Evolutionary conservation across 2,329 filamentous ascomycete species (phyloP).

Genomic region (Aspergillus arachidicola): DNA sequence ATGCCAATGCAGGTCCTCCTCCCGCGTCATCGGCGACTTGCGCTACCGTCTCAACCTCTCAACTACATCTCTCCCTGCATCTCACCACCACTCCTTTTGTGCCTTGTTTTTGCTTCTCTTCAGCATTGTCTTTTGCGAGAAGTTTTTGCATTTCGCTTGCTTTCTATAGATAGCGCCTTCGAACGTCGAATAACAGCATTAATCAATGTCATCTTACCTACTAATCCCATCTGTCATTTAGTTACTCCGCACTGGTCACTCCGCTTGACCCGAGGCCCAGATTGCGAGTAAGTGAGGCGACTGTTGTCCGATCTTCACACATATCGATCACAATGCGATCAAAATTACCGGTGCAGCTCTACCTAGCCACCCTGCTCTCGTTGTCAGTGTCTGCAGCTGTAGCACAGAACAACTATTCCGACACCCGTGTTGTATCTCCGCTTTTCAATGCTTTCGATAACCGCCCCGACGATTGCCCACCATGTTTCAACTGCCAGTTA

Average conservation of each 20-base stretch:
- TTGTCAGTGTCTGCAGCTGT: slow-evolving; percentile 22
- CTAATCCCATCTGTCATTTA: background rate
- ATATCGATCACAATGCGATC: slow-evolving; percentile 31
- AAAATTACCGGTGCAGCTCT: slow-evolving; percentile 24
- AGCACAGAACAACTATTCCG: slow-evolving; percentile 57
- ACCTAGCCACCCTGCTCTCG: slow-evolving; percentile 30
- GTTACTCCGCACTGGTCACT: slow-evolving; percentile 7
- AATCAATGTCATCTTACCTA: slow-evolving; percentile 2
- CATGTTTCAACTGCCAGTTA: slow-evolving; percentile 95
- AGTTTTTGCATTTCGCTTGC: background rate
- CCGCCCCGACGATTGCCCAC: slow-evolving; percentile 57
- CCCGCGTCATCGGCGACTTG: slow-evolving; percentile 33
- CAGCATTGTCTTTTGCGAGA: background rate
- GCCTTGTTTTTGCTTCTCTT: background rate
- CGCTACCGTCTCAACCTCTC: slow-evolving; percentile 20
- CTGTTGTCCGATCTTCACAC: background rate
- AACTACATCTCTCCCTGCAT: slow-evolving; percentile 19
- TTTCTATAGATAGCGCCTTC: slow-evolving; percentile 4
- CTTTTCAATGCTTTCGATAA: slow-evolving; percentile 73
- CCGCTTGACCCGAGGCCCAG: slow-evolving; percentile 6
- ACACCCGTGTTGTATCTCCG: slow-evolving; percentile 62
- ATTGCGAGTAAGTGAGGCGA: background rate
- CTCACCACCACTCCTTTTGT: slow-evolving; percentile 6
- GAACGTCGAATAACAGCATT: slow-evolving; percentile 1
- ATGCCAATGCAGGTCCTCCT: slow-evolving; percentile 24